These are phyloP conservation scores for Labyrinthula sp. DNA, from an alignment of 352 stramenopile species.

Conservation along the genomic window DNA sequence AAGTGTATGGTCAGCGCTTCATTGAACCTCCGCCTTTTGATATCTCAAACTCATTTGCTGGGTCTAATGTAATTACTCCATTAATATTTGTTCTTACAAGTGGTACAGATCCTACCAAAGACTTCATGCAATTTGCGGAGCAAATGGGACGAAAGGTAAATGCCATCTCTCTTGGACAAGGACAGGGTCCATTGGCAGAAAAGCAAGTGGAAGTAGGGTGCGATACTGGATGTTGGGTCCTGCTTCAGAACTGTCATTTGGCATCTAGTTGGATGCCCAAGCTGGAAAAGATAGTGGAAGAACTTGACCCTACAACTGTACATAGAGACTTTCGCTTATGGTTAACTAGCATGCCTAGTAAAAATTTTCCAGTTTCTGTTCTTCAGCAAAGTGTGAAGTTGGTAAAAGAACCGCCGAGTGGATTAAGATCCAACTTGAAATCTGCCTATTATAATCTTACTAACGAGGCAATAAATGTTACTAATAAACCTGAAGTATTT, in stretches of 20 bases:
- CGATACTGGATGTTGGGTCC: conserved; percentile 74
- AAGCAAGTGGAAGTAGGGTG: conserved; percentile 69
- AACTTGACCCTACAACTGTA: conserved; percentile 60
- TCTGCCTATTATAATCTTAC: conserved; percentile 79
- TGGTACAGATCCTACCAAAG: conserved; percentile 73
- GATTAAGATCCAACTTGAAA: conserved; percentile 67
- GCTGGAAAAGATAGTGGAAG: conserved; percentile 76
- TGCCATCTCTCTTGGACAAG: conserved; percentile 77
- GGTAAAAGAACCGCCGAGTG: conserved; percentile 81
- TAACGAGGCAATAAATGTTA: conserved; percentile 45
- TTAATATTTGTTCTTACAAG: conserved; percentile 86
- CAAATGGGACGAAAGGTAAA: conserved; percentile 61
- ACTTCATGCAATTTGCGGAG: conserved; percentile 67
- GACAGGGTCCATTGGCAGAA: conserved; percentile 65
- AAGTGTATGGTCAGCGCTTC: conserved; percentile 60
- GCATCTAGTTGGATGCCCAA: conserved; percentile 77
- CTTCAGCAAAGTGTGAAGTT: conserved; percentile 86
- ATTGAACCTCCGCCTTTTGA: conserved; percentile 79
- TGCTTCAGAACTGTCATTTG: conserved; percentile 82
- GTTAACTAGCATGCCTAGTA: conserved; percentile 58
- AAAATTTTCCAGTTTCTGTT: conserved; percentile 59
- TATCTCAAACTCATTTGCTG: conserved; percentile 67
- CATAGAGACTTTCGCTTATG: conserved; percentile 72
- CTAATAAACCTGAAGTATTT: conserved; percentile 50
- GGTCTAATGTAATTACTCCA: conserved; percentile 72